A percentile compares a stretch with the other conserved stretches of the same genome.
These are phyloP conservation scores for Drechmeria coniospora DNA, from an alignment of 2,329 filamentous ascomycete species.

Conservation along the genomic window DNA sequence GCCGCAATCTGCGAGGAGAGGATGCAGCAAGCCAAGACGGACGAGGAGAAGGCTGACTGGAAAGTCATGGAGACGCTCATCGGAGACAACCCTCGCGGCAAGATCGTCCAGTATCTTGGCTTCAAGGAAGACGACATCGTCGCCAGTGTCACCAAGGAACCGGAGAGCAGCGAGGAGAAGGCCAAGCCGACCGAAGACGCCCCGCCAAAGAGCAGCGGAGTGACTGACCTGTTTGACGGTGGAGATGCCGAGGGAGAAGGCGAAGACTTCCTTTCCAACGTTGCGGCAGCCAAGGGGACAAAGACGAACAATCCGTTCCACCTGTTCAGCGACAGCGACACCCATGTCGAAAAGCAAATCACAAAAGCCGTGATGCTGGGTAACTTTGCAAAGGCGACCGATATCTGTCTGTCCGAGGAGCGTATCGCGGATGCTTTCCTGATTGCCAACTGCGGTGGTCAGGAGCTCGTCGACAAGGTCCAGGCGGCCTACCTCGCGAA, in stretches of 20 bases:
- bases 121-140: constrained; percentile 48
- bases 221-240: constrained; percentile 70
- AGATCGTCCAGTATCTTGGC: constrained; percentile 81
- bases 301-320: constrained; percentile 93
- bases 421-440: constrained; percentile 93
- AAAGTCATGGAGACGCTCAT: constrained; percentile 82
- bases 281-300: constrained; percentile 77
- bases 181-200: constrained; percentile 16
- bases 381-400: constrained; percentile 77
- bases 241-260: constrained; percentile 48
- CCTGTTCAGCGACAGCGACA: constrained; percentile 72
- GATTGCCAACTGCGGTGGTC: constrained; percentile 91
- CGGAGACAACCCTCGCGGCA: constrained; percentile 68
- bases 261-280: constrained; percentile 74
- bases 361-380: constrained; percentile 81
- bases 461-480: constrained; percentile 85
- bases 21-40: constrained; percentile 57
- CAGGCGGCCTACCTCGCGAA: constrained; percentile 81
- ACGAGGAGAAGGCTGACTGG: constrained; percentile 94
- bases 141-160: constrained; percentile 29
- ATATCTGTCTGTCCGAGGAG: constrained; percentile 76
- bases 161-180: constrained; percentile 11
- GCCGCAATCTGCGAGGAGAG: constrained; percentile 65
- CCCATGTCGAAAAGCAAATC: constrained; percentile 68
- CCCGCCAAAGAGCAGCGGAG: constrained; percentile 40